Percentiles rank a stretch among this genome's conserved stretches.
Evolutionary conservation across 306 rosid species (phyloP).

Genomic region (Ceratonia siliqua): DNA sequence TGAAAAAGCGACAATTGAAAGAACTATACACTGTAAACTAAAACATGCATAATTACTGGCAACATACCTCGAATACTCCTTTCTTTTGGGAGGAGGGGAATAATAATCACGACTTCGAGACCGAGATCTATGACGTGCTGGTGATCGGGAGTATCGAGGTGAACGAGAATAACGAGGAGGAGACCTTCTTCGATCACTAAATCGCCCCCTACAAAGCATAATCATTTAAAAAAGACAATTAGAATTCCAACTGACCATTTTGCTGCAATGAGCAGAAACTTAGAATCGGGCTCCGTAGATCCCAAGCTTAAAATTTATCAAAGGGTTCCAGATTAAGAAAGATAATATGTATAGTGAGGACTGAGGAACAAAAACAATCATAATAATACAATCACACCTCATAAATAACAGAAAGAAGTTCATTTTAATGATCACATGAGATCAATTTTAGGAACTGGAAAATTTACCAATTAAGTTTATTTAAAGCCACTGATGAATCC

Average conservation of each 20-base stretch:
- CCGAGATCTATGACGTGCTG: slow-evolving; percentile 73
- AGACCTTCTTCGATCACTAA: slow-evolving; percentile 76
- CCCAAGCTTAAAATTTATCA: slow-evolving; percentile 7
- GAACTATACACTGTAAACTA: background rate
- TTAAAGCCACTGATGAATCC: too few species aligned
- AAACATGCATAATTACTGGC: background rate
- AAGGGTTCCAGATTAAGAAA: background rate
- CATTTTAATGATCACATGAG: background rate
- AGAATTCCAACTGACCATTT: background rate
- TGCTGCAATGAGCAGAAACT: background rate
- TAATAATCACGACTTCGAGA: slow-evolving; percentile 70
- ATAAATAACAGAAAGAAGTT: background rate
- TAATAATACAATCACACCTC: background rate
- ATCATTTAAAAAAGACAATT: slow-evolving; percentile 17
- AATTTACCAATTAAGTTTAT: background rate
- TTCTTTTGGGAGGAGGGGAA: slow-evolving; percentile 70
- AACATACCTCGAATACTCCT: slow-evolving; percentile 78
- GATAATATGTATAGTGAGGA: background rate
- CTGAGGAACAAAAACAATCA: background rate
- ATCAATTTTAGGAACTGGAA: background rate
- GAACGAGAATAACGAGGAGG: slow-evolving; percentile 80
- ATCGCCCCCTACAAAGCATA: slow-evolving; percentile 44
- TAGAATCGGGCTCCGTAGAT: background rate
- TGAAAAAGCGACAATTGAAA: background rate
- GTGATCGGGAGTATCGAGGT: slow-evolving; percentile 69